Base-by-base conservation (phyloP, 1,284 basidiomycete genomes). In the Cutaneotrichosporon daszewskae region DNA sequence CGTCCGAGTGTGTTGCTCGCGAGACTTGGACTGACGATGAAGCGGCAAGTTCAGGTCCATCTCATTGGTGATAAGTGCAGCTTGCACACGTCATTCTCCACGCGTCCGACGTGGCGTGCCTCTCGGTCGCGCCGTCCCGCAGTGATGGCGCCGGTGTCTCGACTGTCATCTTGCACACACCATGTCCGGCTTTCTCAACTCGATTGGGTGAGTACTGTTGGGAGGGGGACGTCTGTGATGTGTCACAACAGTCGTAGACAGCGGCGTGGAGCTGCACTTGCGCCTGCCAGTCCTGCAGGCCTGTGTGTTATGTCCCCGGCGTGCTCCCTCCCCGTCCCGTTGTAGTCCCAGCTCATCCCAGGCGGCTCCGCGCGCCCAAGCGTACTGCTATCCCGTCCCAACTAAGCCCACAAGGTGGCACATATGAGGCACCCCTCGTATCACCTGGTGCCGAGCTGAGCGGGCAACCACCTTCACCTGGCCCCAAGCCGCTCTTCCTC, bases 401-500 rank as follows among this genome's bases (percentile, higher is more conserved):
- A 31, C 28, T 6, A 37, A 48, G 37, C 50, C 45, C 34, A 36
- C 55, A 34, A 57, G 17, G 32, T 17, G 45, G 54, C 16, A 35
- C 45, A 26, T 69, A 60, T 57, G 66, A 69, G 4, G 31, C 39
- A 18, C 60, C 66, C 18, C 58, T 64, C 13, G 59, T 65, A 20
- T 64, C 60, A 0, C 65, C 64, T 8, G 59, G 61, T 23, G 55
- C 54, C 31, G 62, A 66, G 37, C 42, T 60, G 29, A 48, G 47
- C 10, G 39, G 50, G 6, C 39, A 38, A 50, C 54, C 54, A 1
- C 32, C 49, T 2, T 45, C 45, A 22, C 45, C 49, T 1, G 58
- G 53, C 0, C 59, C 55, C 12, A 67, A 64, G 46, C 85, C 89
- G 1, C 74, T 95, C 23, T 94, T 91, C 68, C 77, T 94, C n/a